Evolutionary conservation across 2,329 filamentous ascomycete species (phyloP).

Genomic region (Phaeosphaeria sp.): DNA sequence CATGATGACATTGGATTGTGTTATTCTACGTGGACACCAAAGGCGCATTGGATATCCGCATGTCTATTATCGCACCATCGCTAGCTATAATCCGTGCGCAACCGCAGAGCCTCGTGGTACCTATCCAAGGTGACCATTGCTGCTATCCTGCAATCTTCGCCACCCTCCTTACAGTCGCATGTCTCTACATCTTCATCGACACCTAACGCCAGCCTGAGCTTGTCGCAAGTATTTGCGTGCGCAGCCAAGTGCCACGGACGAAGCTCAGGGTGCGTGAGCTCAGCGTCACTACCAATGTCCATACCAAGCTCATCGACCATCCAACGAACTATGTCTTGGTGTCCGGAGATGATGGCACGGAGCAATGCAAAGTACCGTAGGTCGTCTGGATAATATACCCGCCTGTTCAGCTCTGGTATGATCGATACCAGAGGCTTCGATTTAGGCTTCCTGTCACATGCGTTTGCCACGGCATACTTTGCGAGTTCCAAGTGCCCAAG

Average conservation of each 20-base stretch:
- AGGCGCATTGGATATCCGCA: background rate
- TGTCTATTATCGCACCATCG: background rate
- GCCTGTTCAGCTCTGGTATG: background rate
- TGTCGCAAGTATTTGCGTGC: background rate
- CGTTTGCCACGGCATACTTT: constrained; percentile 1
- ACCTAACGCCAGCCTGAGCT: background rate
- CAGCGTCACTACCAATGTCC: background rate
- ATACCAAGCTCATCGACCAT: constrained; percentile 4
- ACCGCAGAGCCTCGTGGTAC: background rate
- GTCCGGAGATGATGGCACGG: constrained; percentile 3
- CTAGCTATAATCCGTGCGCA: background rate
- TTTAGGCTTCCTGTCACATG: background rate
- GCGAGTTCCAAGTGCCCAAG: constrained; percentile 8
- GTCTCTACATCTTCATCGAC: background rate
- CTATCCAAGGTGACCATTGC: background rate
- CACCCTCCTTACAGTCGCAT: background rate
- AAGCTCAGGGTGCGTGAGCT: background rate
- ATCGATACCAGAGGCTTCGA: background rate
- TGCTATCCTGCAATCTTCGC: background rate
- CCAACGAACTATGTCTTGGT: constrained; percentile 3
- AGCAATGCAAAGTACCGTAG: constrained; percentile 1
- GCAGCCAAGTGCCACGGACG: background rate
- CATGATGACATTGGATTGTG: too few species aligned
- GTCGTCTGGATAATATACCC: background rate
- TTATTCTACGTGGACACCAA: background rate